Evolutionary conservation across 148 eudicot species (phyloP).

Genomic region (Rhododendron kiyosumense): DNA sequence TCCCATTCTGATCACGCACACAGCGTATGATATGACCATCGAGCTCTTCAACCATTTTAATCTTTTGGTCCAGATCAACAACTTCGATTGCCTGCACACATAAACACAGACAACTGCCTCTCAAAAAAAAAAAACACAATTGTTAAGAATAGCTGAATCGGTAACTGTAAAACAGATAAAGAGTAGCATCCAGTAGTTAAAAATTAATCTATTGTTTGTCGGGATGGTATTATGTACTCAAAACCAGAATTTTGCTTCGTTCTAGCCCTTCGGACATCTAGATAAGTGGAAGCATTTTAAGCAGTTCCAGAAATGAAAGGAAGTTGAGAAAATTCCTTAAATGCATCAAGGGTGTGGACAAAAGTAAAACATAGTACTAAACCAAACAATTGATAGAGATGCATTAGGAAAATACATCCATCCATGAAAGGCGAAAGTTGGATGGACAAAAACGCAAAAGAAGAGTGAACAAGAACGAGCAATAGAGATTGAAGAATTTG

Average conservation of each 20-base stretch:
- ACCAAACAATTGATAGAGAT: neutral
- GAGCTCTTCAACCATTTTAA: constrained; percentile 87
- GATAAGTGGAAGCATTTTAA: neutral
- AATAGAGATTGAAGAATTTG: neutral
- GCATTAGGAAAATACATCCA: neutral
- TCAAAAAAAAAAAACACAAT: neutral
- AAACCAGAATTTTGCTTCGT: neutral
- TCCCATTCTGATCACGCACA: constrained; percentile 99
- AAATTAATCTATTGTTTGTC: neutral
- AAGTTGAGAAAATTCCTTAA: neutral
- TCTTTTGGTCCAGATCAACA: constrained; percentile 95
- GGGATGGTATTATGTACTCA: neutral
- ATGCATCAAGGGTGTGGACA: neutral
- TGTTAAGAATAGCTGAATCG: neutral
- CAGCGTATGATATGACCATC: constrained; percentile 96
- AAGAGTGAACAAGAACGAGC: neutral
- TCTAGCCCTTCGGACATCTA: neutral
- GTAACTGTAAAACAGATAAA: neutral
- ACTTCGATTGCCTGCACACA: constrained; percentile 88
- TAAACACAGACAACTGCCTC: neutral
- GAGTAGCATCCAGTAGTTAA: neutral
- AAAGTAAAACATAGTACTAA: neutral
- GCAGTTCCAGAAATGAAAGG: neutral
- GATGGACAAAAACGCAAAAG: neutral
- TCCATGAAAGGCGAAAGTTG: neutral